Percentiles rank a stretch among this genome's conserved stretches.
phyloP scores from a whole-genome alignment of 148 eudicot genomes.

The Hydrangea macrophylla region DNA sequence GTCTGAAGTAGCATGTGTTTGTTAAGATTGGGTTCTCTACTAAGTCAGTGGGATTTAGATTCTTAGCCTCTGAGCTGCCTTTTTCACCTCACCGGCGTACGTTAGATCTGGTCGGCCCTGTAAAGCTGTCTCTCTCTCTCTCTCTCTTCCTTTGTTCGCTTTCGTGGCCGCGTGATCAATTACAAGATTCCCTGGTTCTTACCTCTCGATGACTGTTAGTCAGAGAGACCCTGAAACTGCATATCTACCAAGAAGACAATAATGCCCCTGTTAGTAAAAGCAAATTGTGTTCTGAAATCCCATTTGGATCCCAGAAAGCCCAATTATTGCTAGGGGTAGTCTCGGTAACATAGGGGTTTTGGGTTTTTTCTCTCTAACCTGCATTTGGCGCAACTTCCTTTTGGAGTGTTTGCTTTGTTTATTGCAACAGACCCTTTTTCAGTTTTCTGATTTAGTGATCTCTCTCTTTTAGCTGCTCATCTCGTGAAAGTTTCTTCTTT shows the following conservation, averaged over 20 bases:
- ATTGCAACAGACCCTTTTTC: constrained; percentile 5
- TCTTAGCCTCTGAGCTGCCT: background rate
- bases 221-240: background rate
- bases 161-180: constrained; percentile 13
- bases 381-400: constrained; percentile 19
- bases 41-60: constrained; percentile 4
- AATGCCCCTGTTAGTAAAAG: background rate
- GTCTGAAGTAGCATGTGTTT: constrained; percentile 2
- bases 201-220: background rate
- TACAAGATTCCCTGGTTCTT: constrained; percentile 8
- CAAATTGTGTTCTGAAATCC: background rate
- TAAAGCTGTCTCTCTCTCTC: background rate
- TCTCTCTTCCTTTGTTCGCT: background rate
- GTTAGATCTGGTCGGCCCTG: constrained; percentile 16
- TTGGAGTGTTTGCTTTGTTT: constrained; percentile 14
- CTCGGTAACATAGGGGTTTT: background rate
- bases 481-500: constrained; percentile 20
- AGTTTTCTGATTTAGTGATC: background rate
- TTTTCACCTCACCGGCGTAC: constrained; percentile 7
- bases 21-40: constrained; percentile 1
- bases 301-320: constrained; percentile 6
- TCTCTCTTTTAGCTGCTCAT: constrained; percentile 1
- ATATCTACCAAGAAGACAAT: background rate
- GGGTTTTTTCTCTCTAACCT: background rate
- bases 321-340: background rate